Conservation (phyloP, 768 basidiomycete species). For the Mycena sanguinolenta region DNA sequence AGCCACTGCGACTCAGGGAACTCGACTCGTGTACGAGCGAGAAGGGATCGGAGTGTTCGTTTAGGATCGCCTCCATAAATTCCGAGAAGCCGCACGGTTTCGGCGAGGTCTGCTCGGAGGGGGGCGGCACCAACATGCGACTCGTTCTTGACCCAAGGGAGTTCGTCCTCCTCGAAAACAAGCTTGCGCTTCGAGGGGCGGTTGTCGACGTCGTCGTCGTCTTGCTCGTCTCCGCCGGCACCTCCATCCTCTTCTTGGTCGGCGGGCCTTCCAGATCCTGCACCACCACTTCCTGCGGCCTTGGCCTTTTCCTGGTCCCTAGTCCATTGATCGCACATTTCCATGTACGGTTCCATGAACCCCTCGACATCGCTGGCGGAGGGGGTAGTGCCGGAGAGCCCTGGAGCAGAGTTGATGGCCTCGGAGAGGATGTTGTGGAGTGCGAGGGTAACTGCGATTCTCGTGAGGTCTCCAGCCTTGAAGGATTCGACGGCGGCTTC, state of each 20-base stretch:
- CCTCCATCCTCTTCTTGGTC: not conserved
- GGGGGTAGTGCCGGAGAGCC: not conserved
- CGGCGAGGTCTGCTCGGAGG: not conserved
- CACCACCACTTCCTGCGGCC: not conserved
- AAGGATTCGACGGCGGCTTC: no score
- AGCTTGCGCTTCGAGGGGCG: not conserved
- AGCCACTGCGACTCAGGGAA: slow-evolving; percentile 16
- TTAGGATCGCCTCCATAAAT: slow-evolving; percentile 2
- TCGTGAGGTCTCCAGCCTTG: no score
- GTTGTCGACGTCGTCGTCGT: slow-evolving; percentile 3
- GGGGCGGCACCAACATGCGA: not conserved
- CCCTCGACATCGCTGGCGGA: not conserved
- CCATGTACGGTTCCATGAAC: slow-evolving; percentile 4
- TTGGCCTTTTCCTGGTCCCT: slow-evolving; percentile 15
- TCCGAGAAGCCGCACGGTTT: not conserved
- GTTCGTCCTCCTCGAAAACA: not conserved
- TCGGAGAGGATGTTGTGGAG: not conserved
- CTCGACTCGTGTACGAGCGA: not conserved
- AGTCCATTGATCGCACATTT: slow-evolving; percentile 17
- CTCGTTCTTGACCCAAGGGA: not conserved
- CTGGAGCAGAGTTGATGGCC: not conserved
- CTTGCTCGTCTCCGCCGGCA: not conserved
- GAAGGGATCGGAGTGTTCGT: slow-evolving; percentile 2
- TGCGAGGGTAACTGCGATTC: not conserved
- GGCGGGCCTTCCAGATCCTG: not conserved